Percentiles rank a stretch among this genome's conserved stretches.
phyloP scores from a whole-genome alignment of 805 yeast species.

The Candida gorgasii region DNA sequence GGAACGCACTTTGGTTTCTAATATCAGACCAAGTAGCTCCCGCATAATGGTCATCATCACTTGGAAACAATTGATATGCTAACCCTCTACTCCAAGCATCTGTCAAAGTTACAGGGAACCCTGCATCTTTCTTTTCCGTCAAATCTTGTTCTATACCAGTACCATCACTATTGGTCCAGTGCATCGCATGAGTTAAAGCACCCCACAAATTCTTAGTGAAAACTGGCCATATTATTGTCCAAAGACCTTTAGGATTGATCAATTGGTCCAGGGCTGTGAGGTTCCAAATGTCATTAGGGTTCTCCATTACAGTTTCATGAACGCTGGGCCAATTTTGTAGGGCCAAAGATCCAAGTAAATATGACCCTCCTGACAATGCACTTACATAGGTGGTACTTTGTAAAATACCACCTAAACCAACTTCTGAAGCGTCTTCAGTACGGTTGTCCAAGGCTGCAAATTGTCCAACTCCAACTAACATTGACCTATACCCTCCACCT shows the following conservation, averaged over 20 bases:
- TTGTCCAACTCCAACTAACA: constrained; percentile 81
- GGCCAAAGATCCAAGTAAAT: constrained; percentile 72
- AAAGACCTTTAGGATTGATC: constrained; percentile 23
- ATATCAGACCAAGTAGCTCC: constrained; percentile 36
- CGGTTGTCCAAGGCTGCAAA: constrained; percentile 77
- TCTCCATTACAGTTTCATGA: constrained; percentile 49
- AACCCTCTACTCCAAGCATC: constrained; percentile 82
- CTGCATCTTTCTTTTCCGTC: constrained; percentile 49
- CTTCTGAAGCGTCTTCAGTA: constrained; percentile 53
- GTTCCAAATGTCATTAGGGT: constrained; percentile 37
- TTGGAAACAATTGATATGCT: constrained; percentile 60
- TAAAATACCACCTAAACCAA: constrained; percentile 67
- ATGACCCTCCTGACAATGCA: constrained; percentile 83
- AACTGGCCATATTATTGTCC: constrained; percentile 22
- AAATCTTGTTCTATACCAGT: constrained; percentile 54
- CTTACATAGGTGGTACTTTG: constrained; percentile 70
- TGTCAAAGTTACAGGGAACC: constrained; percentile 65
- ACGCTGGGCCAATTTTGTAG: constrained; percentile 74
- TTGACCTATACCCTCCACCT: constrained; percentile 45
- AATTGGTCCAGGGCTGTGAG: constrained; percentile 29
- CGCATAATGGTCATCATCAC: constrained; percentile 25
- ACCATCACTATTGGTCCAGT: constrained; percentile 30
- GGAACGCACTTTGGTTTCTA: constrained; percentile 25
- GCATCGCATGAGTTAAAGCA: constrained; percentile 30
- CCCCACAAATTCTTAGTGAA: constrained; percentile 23